Conservation (phyloP, 495 filamentous ascomycete species). For the Penicillium silybi region DNA sequence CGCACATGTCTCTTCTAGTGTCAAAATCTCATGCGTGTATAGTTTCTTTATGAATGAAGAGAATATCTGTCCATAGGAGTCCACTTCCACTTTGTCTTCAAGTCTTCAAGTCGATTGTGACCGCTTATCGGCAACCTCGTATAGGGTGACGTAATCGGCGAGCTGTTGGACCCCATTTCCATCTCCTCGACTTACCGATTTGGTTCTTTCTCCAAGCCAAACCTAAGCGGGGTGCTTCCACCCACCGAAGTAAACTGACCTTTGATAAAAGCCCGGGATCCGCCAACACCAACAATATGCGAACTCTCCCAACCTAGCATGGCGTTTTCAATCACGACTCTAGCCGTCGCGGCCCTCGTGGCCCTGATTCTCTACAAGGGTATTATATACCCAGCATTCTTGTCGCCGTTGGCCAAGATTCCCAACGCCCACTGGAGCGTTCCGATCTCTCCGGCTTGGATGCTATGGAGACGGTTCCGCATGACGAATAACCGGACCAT, state of each 20-base stretch:
- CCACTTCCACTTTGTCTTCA: background rate
- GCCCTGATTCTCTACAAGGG: constrained; percentile 45
- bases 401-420: constrained; percentile 66
- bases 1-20: background rate
- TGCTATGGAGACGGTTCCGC: constrained; percentile 56
- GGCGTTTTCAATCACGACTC: constrained; percentile 22
- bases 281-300: background rate
- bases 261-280: background rate
- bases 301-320: constrained; percentile 17
- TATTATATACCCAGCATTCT: constrained; percentile 56
- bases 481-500: constrained; percentile 59
- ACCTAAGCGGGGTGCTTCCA: background rate
- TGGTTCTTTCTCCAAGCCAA: background rate
- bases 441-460: constrained; percentile 64
- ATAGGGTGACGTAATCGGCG: constrained; percentile 5
- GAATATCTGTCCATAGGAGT: background rate
- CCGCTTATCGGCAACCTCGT: constrained; percentile 6
- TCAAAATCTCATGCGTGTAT: constrained; percentile 4
- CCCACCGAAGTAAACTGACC: background rate
- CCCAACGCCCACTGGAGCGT: constrained; percentile 68
- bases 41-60: background rate
- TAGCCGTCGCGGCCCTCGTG: constrained; percentile 9
- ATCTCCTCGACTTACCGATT: background rate
- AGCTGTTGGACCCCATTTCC: constrained; percentile 4
- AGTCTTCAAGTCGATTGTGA: too few relatives aligned